A percentile compares a stretch with the other conserved stretches of the same genome.
Evolutionary conservation across 2,329 filamentous ascomycete species (phyloP).

Genomic region (Diaporthe velutina): DNA sequence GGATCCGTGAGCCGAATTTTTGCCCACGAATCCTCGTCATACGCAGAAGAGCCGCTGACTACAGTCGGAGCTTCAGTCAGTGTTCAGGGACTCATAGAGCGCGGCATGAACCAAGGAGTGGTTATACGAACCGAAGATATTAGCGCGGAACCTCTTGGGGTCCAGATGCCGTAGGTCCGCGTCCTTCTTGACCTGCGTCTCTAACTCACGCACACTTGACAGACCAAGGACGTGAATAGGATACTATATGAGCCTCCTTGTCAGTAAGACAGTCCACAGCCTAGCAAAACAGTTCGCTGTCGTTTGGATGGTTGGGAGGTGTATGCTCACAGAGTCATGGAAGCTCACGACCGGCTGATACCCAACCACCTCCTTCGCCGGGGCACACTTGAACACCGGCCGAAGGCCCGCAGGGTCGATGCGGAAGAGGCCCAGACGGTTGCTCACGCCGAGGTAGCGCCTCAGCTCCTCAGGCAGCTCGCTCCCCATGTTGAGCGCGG

Average conservation of each 20-base stretch:
- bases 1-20: slow-evolving; percentile 65
- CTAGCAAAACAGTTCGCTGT: not conserved
- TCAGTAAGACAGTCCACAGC: slow-evolving; percentile 12
- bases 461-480: slow-evolving; percentile 74
- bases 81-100: not conserved
- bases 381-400: slow-evolving; percentile 72
- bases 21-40: slow-evolving; percentile 80
- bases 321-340: slow-evolving; percentile 74
- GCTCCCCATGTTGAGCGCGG: slow-evolving; percentile 67
- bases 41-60: slow-evolving; percentile 74
- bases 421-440: slow-evolving; percentile 76
- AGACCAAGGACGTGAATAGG: slow-evolving; percentile 78
- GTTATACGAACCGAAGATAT: slow-evolving; percentile 72
- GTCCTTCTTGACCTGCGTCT: slow-evolving; percentile 65
- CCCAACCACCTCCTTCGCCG: slow-evolving; percentile 67
- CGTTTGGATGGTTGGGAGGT: not conserved
- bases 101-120: not conserved
- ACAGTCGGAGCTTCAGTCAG: not conserved
- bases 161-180: slow-evolving; percentile 65
- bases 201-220: slow-evolving; percentile 72
- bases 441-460: slow-evolving; percentile 75
- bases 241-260: slow-evolving; percentile 60
- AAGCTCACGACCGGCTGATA: slow-evolving; percentile 77
- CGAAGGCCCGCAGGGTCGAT: slow-evolving; percentile 70
- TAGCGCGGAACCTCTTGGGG: slow-evolving; percentile 76